Percentiles rank a stretch among this genome's conserved stretches.
Evolutionary conservation across 192 early-diverging fungal species (phyloP).

Genomic region (Piromyces finnis): DNA sequence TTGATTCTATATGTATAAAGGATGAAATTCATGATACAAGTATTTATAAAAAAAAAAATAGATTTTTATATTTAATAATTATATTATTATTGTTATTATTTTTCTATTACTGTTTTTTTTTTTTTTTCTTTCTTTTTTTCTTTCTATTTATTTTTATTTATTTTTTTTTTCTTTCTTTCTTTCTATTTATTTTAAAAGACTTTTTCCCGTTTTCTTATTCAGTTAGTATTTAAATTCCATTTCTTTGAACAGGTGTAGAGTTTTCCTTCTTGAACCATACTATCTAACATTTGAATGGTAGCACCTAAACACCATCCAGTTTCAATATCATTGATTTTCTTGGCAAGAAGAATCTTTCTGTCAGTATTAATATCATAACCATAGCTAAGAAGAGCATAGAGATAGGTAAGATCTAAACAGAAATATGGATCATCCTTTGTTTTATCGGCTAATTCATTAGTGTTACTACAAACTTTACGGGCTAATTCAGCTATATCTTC

Average conservation of each 20-base stretch:
- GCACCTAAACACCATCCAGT: constrained; percentile 95
- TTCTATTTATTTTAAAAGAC: too few species aligned
- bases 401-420: constrained; percentile 83
- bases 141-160: too few species aligned
- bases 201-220: too few species aligned
- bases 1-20: too few species aligned
- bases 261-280: constrained; percentile 4
- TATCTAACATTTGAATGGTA: constrained; percentile 65
- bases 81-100: too few species aligned
- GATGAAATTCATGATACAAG: too few species aligned
- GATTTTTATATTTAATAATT: too few species aligned
- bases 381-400: constrained; percentile 58
- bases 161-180: too few species aligned
- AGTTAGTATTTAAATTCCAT: background rate
- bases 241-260: background rate
- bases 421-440: constrained; percentile 36
- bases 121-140: too few species aligned
- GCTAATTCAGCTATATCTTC: constrained; percentile 23
- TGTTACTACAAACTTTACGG: constrained; percentile 28
- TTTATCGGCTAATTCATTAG: background rate
- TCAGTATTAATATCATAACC: constrained; percentile 66
- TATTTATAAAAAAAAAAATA: too few species aligned
- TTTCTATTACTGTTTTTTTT: too few species aligned
- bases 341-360: constrained; percentile 55
- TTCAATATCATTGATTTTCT: constrained; percentile 83